Base-by-base conservation (phyloP, 169 alveolate genomes). In the Cyclospora cayetanensis region DNA sequence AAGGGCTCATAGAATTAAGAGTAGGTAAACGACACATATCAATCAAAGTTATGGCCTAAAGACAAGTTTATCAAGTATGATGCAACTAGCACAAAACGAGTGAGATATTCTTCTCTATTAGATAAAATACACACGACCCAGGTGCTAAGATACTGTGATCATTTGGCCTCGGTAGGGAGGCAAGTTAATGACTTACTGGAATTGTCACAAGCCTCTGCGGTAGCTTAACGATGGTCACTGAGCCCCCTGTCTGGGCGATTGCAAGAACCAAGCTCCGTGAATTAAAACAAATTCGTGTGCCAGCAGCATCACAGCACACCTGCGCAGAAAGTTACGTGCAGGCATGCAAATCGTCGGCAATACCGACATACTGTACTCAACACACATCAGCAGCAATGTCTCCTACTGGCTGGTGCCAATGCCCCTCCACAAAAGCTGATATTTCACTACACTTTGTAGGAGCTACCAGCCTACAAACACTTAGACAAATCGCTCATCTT, bases 231-330 rank as follows among this genome's bases (percentile, higher is more conserved):
- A 80, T 80, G 63, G 25, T 80, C 41, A 80, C 90, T 34, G 90
- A 35, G 42, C 90, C 90, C n/a, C 90, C 90, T 34, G 90, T 34
- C 74, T 80, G 76, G 60, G 90, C 76, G 2, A 80, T 63, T 20
- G 90, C 90, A 29, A 80, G 90, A 4, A 80, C 90, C 60, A 80
- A 80, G 90, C 76, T 80, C 76, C 53, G 50, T 29, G 76, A 53
- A 34, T 80, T 80, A 27, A 80, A 80, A 27, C 90, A 80, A 35
- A 80, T 50, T 29, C 90, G 55, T 72, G 90, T 76, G 60, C 76
- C 35, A n/a, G 90, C 90, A 18, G 90, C 90, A 22, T 80, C 90
- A 80, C 55, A 31, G 90, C 90, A 80, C 35, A 80, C 90, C 90
- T 80, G 90, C 39, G 31, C 63, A 70, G 46, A 20, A 11, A 1